Base-by-base conservation (phyloP, 1,139 yeast species). In the Meyerozyma elateridarum region DNA sequence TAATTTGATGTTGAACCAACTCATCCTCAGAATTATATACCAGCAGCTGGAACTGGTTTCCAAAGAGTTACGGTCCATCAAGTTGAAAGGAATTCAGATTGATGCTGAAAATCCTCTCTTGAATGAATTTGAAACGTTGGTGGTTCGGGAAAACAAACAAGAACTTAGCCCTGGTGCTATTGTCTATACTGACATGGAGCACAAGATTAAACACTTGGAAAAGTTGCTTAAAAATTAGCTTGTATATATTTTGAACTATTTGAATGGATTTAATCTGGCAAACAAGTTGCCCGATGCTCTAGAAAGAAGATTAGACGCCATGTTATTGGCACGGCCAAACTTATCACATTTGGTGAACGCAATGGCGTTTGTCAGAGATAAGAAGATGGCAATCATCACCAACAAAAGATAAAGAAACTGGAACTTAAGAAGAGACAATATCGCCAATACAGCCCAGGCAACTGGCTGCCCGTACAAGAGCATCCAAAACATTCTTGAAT, bases 311-410 rank as follows among this genome's bases (percentile, higher is more conserved):
- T 64, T 67, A 22, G 62, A 61, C 9, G 80, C 77, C 32, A 75
- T 52, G 35, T 61, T 65, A 43, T 79, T 79, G n/a, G 94, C 95
- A 52, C 78, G 82, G 29, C 91, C 82, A 46, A 85, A 89, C 58
- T 83, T 85, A 54, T 89, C 96, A 59, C 96, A 87, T 46, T 85
- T 73, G 20, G 95, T 84, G 56, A 85, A 89, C 0, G 96, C 96
- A 61, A 87, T 66, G 0, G 94, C 83, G 54, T 89, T 89, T 33
- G 93, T 85, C 32, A 80, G 55, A 0, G 93, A 81, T 42, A 89
- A 66, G 2, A 79, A 71, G 15, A 84, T 56, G 1, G 94, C 87
- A 37, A 88, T 76, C 4, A 64, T 53, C 9, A 81, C 79, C 30
- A 81, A 58, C 17, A 82, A 61, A 40, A 85, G 63, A 50, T 93